Conservation (phyloP, 441 rosid species). For the Jatropha podagrica region DNA sequence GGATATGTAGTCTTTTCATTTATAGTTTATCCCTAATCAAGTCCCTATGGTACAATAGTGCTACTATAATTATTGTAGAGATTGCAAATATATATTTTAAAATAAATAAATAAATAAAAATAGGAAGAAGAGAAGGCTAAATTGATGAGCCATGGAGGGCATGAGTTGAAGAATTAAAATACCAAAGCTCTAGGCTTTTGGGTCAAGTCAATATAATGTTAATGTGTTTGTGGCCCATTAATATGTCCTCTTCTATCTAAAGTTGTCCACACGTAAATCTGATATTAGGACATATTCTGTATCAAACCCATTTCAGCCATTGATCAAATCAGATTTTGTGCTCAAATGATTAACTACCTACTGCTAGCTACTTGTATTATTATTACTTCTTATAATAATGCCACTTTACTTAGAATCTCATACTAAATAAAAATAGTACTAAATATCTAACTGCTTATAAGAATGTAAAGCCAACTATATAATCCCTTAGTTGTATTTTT, state of each 20-base stretch:
- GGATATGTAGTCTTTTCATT: slow-evolving; percentile 1
- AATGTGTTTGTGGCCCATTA: slow-evolving; percentile 26
- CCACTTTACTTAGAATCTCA: no score
- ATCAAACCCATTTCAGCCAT: slow-evolving; percentile 19
- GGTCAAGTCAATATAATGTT: slow-evolving; percentile 34
- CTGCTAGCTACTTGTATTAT: background rate
- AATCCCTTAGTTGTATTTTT: no score
- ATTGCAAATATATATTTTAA: no score
- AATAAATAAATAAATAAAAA: no score
- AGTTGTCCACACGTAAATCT: slow-evolving; percentile 19
- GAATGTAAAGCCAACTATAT: no score
- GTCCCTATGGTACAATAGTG: background rate
- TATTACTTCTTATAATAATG: no score
- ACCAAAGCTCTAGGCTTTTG: background rate
- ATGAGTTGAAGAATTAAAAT: background rate
- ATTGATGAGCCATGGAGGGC: no score
- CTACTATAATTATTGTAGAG: background rate
- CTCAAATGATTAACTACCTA: slow-evolving; percentile 15
- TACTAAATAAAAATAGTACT: no score
- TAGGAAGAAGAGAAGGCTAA: no score
- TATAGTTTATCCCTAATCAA: no score
- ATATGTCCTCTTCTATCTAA: background rate
- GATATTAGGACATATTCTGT: slow-evolving; percentile 9
- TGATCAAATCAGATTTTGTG: slow-evolving; percentile 10
- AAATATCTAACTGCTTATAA: no score